Evolutionary conservation across 2,329 filamentous ascomycete species (phyloP).

Genomic region (Coniochaeta sp.): DNA sequence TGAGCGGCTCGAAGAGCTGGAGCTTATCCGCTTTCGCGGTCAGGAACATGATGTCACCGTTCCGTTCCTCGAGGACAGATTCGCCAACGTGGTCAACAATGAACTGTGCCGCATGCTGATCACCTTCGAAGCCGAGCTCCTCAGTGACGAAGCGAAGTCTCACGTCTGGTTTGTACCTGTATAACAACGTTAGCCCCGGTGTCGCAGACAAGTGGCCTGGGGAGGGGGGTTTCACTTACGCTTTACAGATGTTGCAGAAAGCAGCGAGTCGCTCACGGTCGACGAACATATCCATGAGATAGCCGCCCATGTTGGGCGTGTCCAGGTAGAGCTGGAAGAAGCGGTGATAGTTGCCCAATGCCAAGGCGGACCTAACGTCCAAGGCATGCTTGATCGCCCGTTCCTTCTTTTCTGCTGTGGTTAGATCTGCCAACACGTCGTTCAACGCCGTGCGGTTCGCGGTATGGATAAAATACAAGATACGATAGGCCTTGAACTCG

Average conservation of each 20-base stretch:
- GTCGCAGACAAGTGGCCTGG: neutral
- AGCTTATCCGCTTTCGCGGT: conserved; percentile 63
- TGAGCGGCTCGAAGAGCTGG: conserved; percentile 60
- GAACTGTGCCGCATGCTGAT: conserved; percentile 85
- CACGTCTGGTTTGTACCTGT: conserved; percentile 86
- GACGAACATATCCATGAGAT: conserved; percentile 99
- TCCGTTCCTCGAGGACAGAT: conserved; percentile 67
- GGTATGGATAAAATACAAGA: conserved; percentile 98
- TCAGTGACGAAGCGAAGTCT: conserved; percentile 88
- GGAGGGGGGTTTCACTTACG: conserved; percentile 54
- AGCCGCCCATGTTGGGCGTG: conserved; percentile 93
- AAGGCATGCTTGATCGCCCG: conserved; percentile 82
- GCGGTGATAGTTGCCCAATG: conserved; percentile 91
- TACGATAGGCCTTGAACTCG: conserved; percentile 99
- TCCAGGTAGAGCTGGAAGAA: conserved; percentile 96
- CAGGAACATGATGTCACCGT: conserved; percentile 65
- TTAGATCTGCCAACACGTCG: conserved; percentile 98
- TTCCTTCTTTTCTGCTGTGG: conserved; percentile 87
- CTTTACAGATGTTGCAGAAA: conserved; percentile 86
- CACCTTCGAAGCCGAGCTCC: conserved; percentile 91
- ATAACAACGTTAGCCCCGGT: conserved; percentile 33
- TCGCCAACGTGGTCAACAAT: conserved; percentile 74
- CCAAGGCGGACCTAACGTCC: conserved; percentile 82
- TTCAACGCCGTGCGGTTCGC: conserved; percentile 98
- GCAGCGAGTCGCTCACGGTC: conserved; percentile 86